Evolutionary conservation across 192 early-diverging fungal genomes (phyloP).

Genomic region (Linnemannia elongata): DNA sequence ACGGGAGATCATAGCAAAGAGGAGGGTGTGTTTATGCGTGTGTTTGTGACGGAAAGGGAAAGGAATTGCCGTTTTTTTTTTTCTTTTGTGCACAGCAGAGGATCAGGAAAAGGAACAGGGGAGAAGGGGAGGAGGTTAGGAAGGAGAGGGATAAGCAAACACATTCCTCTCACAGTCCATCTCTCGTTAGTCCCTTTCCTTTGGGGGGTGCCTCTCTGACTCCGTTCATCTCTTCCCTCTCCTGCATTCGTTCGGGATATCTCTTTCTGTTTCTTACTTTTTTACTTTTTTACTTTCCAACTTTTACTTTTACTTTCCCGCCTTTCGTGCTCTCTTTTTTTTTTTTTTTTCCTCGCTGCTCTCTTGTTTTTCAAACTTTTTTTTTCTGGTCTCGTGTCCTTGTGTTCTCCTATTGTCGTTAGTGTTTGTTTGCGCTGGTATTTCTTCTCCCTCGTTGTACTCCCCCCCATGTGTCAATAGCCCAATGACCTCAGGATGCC

Average conservation of each 20-base stretch:
- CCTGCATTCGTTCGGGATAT: background rate
- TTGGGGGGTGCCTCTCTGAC: background rate
- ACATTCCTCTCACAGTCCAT: background rate
- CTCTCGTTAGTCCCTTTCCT: too few relatives aligned
- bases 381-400: background rate
- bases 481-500: slow-evolving; percentile 26
- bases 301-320: background rate
- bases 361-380: background rate
- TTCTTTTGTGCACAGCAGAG: background rate
- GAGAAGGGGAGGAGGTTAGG: background rate
- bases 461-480: background rate
- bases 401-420: background rate
- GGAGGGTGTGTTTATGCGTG: background rate
- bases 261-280: background rate
- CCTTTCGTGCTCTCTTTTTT: background rate
- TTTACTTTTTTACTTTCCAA: background rate
- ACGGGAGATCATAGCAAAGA: background rate
- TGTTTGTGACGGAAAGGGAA: background rate
- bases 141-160: background rate
- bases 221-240: background rate
- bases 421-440: background rate
- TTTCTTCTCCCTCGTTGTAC: background rate
- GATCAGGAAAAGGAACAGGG: background rate
- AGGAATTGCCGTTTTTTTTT: background rate
- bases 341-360: background rate